Evolutionary conservation across 192 early-diverging fungal genomes (phyloP), one percentile per base, ranked within the genome.

Genomic region (Backusella sp.): DNA sequence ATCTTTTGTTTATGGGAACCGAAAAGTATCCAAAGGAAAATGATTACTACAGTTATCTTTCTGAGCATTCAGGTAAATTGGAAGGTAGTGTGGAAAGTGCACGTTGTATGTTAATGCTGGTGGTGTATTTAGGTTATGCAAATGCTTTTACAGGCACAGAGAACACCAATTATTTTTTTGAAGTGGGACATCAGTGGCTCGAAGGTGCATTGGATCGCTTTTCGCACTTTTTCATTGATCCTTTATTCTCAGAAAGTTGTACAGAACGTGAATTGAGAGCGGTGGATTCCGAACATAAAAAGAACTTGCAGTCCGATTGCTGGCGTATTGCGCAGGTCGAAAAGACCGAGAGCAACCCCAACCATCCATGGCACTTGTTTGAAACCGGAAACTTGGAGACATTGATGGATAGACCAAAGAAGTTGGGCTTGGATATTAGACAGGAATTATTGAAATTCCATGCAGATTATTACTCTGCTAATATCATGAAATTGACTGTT

Each of bases 241-340:
- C 97, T 11, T 86, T 94, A 44, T 97, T 97, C 80, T 84, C 86
- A 67, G 89, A 90, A 9, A 88, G 86, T 66, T 94, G 94, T 81
- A 95, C 91, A 6, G 97, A 97, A 26, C 89, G 97, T 35, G 97
- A 98, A 81, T 84, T 97, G 73, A 82, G 85, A 6, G 97, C 97
- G 0, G 95, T 98, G 11, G 96, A 98, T 82, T 97, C 96, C 8
- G 83, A 98, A 74, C 91, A 96, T 84, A 95, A 96, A 74, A 94
- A 94, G 73, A 97, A 97, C 80, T 76, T 96, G 3, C 95, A 96
- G 74, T 85, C 80, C 53, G 96, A 98, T 81, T 74, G 73, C 36
- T 94, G 96, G 90, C 89, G 96, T 23, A 86, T 93, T 49, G 91
- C 88, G 79, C 94, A 97, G 83, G 72, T 98, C 5, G 88, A 91